phyloP scores from a whole-genome alignment of 2,329 filamentous ascomycete species.

The Fusarium domesticum region DNA sequence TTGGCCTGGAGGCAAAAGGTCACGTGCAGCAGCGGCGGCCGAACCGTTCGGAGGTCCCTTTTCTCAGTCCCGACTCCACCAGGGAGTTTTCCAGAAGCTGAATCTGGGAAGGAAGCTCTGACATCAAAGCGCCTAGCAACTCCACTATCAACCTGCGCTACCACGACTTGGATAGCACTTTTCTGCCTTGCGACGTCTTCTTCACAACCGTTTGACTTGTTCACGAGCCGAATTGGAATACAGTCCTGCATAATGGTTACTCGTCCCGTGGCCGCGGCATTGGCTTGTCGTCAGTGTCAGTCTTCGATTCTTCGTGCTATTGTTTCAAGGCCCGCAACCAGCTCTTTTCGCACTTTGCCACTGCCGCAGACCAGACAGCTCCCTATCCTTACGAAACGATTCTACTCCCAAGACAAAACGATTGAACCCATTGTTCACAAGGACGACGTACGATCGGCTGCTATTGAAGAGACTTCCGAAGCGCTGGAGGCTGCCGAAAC shows the following conservation, averaged over 20 bases:
- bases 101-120: no score
- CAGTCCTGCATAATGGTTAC: constrained; percentile 26
- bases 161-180: neutral
- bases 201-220: neutral
- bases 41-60: neutral
- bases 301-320: constrained; percentile 32
- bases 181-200: constrained; percentile 1
- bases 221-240: neutral
- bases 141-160: constrained; percentile 10
- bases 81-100: constrained; percentile 3
- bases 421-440: constrained; percentile 17
- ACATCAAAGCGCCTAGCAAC: no score
- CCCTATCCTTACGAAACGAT: constrained; percentile 21
- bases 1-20: constrained; percentile 9
- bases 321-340: constrained; percentile 20
- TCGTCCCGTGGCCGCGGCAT: constrained; percentile 29
- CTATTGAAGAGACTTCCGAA: constrained; percentile 14
- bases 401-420: constrained; percentile 21
- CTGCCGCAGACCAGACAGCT: constrained; percentile 16
- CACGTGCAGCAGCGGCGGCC: constrained; percentile 20
- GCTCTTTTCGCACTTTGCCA: constrained; percentile 23
- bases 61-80: constrained; percentile 3
- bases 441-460: constrained; percentile 5
- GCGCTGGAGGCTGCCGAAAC: constrained; percentile 33
- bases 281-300: constrained; percentile 34